Conservation (phyloP, 2,329 filamentous ascomycete genomes). For the Trichophyton equinum region DNA sequence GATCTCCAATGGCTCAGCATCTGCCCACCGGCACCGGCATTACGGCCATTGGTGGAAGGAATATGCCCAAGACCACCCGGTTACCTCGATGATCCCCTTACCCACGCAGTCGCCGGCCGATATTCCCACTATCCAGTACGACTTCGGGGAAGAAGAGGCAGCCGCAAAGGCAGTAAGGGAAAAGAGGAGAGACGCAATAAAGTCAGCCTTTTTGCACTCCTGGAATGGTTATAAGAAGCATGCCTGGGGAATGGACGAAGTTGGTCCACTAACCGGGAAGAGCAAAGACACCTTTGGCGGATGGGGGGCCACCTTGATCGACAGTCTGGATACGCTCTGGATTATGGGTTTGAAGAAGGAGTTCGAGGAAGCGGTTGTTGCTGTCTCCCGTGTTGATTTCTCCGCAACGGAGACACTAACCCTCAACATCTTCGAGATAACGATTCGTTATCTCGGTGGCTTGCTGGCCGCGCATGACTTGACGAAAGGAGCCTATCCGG, state of each 20-base stretch:
- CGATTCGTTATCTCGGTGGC: slow-evolving; percentile 43
- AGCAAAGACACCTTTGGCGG: slow-evolving; percentile 49
- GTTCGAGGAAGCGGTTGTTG: slow-evolving; percentile 42
- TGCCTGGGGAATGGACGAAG: slow-evolving; percentile 50
- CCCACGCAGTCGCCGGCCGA: slow-evolving; percentile 15
- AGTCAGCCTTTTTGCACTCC: slow-evolving; percentile 41
- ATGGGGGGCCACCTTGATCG: slow-evolving; percentile 49
- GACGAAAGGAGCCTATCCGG: slow-evolving; percentile 29
- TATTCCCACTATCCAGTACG: slow-evolving; percentile 20
- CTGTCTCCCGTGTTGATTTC: slow-evolving; percentile 44
- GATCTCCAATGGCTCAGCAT: background rate
- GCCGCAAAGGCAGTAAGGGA: slow-evolving; percentile 26
- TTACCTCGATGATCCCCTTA: slow-evolving; percentile 16
- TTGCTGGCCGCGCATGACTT: slow-evolving; percentile 43
- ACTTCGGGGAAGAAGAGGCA: slow-evolving; percentile 17
- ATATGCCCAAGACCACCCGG: slow-evolving; percentile 14
- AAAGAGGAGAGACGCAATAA: slow-evolving; percentile 35
- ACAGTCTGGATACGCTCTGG: slow-evolving; percentile 49
- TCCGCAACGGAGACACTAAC: slow-evolving; percentile 22
- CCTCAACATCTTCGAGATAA: slow-evolving; percentile 39
- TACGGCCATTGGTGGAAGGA: slow-evolving; percentile 11
- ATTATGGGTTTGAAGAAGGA: slow-evolving; percentile 49
- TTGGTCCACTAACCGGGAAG: slow-evolving; percentile 44
- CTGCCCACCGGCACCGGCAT: background rate
- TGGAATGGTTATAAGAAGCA: slow-evolving; percentile 50